These are phyloP conservation scores for Neurospora tetrasperma DNA, from an alignment of 495 filamentous ascomycete genomes.

Conservation along the genomic window DNA sequence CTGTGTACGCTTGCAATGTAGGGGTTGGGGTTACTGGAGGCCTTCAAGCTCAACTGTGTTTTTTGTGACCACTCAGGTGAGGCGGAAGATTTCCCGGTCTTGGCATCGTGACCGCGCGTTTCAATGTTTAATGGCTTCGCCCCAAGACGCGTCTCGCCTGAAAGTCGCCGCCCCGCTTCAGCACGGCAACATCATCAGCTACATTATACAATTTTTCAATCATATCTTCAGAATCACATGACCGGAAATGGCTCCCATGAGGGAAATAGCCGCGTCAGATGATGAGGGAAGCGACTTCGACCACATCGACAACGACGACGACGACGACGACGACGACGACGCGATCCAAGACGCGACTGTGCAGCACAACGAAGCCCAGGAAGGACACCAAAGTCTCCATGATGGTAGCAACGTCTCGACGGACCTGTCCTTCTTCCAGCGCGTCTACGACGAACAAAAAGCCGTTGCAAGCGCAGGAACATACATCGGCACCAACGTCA, in stretches of 20 bases:
- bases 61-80: background rate
- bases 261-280: constrained; percentile 24
- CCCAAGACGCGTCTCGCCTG: background rate
- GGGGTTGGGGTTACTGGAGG: background rate
- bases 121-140: background rate
- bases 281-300: constrained; percentile 20
- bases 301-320: constrained; percentile 1
- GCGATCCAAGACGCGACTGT: background rate
- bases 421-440: constrained; percentile 20
- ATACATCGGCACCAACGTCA: background rate
- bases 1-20: background rate
- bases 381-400: background rate
- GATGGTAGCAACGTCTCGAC: constrained; percentile 15
- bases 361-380: background rate
- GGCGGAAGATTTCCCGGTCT: background rate
- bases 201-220: background rate
- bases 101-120: background rate
- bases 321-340: background rate
- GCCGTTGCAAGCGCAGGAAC: background rate
- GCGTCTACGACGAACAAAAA: constrained; percentile 17
- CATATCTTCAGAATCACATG: background rate
- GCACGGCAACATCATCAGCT: background rate
- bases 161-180: background rate
- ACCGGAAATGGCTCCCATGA: constrained; percentile 10
- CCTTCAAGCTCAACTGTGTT: background rate